Evolutionary conservation across 148 eudicot species (phyloP).

Genomic region (Vaccinium corymbosum): DNA sequence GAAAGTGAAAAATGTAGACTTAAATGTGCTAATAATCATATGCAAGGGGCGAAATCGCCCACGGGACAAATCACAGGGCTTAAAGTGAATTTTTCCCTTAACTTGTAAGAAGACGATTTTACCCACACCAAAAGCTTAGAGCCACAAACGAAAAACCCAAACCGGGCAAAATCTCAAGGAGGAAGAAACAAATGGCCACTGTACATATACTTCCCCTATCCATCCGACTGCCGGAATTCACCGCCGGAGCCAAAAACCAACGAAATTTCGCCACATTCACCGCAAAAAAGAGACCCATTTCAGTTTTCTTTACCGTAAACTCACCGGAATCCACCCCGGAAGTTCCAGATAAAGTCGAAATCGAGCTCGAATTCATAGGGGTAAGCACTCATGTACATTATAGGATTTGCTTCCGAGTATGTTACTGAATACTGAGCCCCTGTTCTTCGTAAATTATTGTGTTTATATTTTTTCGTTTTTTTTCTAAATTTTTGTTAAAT

Average conservation of each 20-base stretch:
- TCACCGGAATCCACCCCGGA: conserved; percentile 39
- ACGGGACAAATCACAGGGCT: no score
- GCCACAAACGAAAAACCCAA: not conserved
- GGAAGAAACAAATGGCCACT: conserved; percentile 28
- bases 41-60: no score
- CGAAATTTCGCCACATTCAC: conserved; percentile 15
- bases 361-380: conserved; percentile 84
- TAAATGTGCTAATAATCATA: no score
- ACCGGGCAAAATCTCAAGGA: not conserved
- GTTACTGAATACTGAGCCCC: not conserved
- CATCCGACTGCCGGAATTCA: conserved; percentile 33
- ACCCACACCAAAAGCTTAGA: not conserved
- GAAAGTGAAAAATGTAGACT: no score
- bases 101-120: not conserved
- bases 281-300: conserved; percentile 23
- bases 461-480: no score
- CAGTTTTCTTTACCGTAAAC: conserved; percentile 28
- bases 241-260: conserved; percentile 17
- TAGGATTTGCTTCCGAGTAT: not conserved
- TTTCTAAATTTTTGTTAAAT: no score
- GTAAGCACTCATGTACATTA: conserved; percentile 23
- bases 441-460: no score
- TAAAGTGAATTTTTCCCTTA: no score
- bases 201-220: conserved; percentile 32
- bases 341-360: conserved; percentile 42